Evolutionary conservation across 169 alveolate genomes (phyloP).

Genomic region (Cryptosporidium andersoni): DNA sequence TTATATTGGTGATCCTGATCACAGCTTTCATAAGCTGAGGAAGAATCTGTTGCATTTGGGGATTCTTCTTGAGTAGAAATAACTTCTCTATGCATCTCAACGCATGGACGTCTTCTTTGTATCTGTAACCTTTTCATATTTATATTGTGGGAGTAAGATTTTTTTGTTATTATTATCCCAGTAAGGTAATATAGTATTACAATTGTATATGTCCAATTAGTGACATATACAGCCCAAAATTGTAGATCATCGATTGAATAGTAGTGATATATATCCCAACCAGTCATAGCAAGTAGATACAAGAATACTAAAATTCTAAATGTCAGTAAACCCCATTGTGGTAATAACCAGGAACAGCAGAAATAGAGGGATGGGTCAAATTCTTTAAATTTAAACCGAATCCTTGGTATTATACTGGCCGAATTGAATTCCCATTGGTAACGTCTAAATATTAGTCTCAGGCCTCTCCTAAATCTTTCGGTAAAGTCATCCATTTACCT

Average conservation of each 20-base stretch:
- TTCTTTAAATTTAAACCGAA: slow-evolving; percentile 36
- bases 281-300: slow-evolving; percentile 34
- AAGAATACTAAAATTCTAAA: slow-evolving; percentile 17
- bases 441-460: slow-evolving; percentile 17
- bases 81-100: neutral
- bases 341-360: slow-evolving; percentile 61
- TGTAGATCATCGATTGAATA: slow-evolving; percentile 8
- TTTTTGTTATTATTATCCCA: slow-evolving; percentile 40
- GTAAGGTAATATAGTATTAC: slow-evolving; percentile 50
- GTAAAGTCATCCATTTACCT: slow-evolving; percentile 6
- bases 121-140: neutral
- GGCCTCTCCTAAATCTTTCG: slow-evolving; percentile 17
- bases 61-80: neutral
- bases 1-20: neutral
- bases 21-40: too few species aligned
- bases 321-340: slow-evolving; percentile 58
- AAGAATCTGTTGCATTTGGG: too few species aligned
- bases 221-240: slow-evolving; percentile 68
- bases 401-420: slow-evolving; percentile 34
- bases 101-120: neutral
- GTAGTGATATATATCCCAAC: slow-evolving; percentile 43
- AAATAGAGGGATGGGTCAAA: slow-evolving; percentile 53
- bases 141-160: slow-evolving; percentile 45
- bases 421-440: slow-evolving; percentile 53
- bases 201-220: slow-evolving; percentile 62